phyloP scores from a whole-genome alignment of 2,329 filamentous ascomycete species.

The Penicillium sp. region DNA sequence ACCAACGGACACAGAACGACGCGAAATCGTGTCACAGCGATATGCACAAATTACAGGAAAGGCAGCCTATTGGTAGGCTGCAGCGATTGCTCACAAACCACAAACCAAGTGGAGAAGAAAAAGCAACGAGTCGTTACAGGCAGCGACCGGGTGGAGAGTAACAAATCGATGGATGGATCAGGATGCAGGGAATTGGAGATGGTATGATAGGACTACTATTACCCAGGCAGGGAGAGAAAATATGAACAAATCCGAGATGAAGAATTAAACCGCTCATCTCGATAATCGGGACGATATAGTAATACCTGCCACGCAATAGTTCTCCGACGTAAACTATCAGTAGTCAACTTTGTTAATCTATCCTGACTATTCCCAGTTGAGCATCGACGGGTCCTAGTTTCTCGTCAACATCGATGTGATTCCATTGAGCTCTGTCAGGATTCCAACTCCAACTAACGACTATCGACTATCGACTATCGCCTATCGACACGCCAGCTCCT shows the following conservation, averaged over 20 bases:
- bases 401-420: slow-evolving; percentile 22
- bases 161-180: not conserved
- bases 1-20: not conserved
- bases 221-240: not conserved
- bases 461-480: not conserved
- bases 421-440: slow-evolving; percentile 17
- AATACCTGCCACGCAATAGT: too few relatives aligned
- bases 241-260: not conserved
- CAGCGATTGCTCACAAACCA: slow-evolving; percentile 6
- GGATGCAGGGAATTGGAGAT: not conserved
- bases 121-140: slow-evolving; percentile 3
- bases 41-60: not conserved
- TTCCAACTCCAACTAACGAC: too few relatives aligned
- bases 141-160: slow-evolving; percentile 1
- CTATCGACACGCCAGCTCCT: too few relatives aligned
- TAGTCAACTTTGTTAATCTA: not conserved
- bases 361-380: not conserved
- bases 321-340: not conserved
- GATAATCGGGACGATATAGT: too few relatives aligned
- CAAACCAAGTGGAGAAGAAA: slow-evolving; percentile 9
- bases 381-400: not conserved
- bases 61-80: not conserved
- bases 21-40: not conserved
- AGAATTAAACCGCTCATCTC: too few relatives aligned
- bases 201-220: too few relatives aligned